Evolutionary conservation across 2,329 filamentous ascomycete species (phyloP), one percentile per base, ranked within the genome.

Genomic region (Bipolaris cookei): DNA sequence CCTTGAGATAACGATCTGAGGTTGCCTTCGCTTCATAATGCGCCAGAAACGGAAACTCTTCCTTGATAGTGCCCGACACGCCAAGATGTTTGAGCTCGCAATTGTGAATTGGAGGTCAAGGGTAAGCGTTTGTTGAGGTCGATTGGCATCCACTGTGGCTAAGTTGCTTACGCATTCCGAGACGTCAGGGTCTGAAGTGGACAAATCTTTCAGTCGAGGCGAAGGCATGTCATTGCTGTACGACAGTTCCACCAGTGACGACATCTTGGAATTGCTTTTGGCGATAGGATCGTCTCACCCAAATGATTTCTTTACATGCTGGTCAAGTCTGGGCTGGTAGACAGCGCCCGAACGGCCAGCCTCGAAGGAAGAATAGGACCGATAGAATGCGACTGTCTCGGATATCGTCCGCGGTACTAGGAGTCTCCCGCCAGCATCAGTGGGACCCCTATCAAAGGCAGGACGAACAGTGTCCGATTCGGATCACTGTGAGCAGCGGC

Each of bases 11-110:
- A 54, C 56, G 59, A 57, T 48, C 56, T 62, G 59, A 61, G 44
- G 61, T 67, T 44, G 58, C 60, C 51, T 58, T 65, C 56, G 67
- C 62, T 54, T 64, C 60, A 63, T 61, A 49, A 61, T 55, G 58
- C 43, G 56, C 58, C 56, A 44, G 54, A 58, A 53, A 38, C 39
- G 60, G 59, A 52, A 55, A 50, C 50, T 25, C 30, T 56, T 43
- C 39, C 63, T 66, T 68, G 65, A 65, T 62, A 57, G 60, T 45
- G 60, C 59, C 61, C 64, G 61, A 65, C 60, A 59, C 54, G 68
- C 69, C 70, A 69, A 71, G 70, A 53, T 58, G 54, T 64, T 65
- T 64, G 55, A 58, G 55, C 47, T 41, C 41, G 51, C 30, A 43
- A 56, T 51, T 51, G 57, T 62, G 50, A 49, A 56, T 59, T 49